Base-by-base conservation (phyloP, 2,329 filamentous ascomycete species). In the Aphanoascus verrucosus region DNA sequence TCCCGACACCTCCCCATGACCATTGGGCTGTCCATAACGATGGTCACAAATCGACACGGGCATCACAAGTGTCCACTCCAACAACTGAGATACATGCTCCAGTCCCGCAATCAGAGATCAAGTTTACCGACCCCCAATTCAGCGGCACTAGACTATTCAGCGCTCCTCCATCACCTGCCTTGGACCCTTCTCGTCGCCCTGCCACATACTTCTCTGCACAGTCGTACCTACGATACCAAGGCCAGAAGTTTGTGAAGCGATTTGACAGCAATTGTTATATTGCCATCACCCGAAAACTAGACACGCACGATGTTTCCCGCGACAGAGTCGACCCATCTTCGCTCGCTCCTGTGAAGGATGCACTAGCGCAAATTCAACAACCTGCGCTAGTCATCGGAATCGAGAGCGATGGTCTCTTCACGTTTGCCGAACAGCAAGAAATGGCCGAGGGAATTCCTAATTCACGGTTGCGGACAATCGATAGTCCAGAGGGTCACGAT, bases 201-300 rank as follows among this genome's bases (percentile, higher is more conserved):
- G 82, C 83, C 6, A 93, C 88, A n/a, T 96, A 96, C 71, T 98
- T 97, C 71, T 97, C 93, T 0, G 93, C 93, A 0, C 93, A 98
- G 68, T 96, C 90, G 0, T 98, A 98, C 70, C 80, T 98, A 42
- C 86, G 93, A 17, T 98, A 98, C 70, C 93, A 98, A 71, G 91
- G 89, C 53, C 81, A 85, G 62, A 98, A 98, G 69, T 98, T 98
- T 63, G 93, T 97, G 62, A 89, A 87, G 69, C 86, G 93, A 8
- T 98, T 97, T 68, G 93, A 98, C 69, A 88, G 89, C 63, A 98
- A 98, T 69, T 98, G 93, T 73, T 98, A 98, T 73, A 97, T 98
- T 61, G 90, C 93, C 60, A 96, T 98, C 70, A 97, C 93, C 3
- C 85, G 93, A 63, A 98, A 98, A 71, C 80, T 98, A 14, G 93